Conservation (phyloP, 352 stramenopile genomes). For the Phytophthora hibernalis region DNA sequence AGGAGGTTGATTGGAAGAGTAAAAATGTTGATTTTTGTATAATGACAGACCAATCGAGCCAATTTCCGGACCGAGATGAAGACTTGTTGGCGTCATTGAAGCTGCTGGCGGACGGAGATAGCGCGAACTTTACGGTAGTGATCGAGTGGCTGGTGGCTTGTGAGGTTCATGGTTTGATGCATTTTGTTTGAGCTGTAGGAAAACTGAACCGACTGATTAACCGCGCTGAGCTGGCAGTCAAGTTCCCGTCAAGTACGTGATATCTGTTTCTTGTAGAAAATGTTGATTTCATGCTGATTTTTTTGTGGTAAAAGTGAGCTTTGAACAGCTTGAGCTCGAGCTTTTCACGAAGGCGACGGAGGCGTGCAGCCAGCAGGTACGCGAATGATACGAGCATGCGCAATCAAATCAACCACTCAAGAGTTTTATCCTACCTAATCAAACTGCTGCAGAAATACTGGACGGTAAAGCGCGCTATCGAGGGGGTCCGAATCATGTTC, state of each 20-base stretch:
- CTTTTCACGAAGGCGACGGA: constrained; percentile 73
- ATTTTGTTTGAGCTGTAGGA: constrained; percentile 49
- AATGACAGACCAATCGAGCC: constrained; percentile 73
- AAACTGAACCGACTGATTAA: constrained; percentile 85
- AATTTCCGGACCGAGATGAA: constrained; percentile 86
- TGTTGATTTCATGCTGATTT: neutral
- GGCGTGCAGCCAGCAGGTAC: constrained; percentile 66
- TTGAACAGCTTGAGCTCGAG: constrained; percentile 86
- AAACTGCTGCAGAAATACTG: constrained; percentile 61
- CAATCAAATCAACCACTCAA: neutral
- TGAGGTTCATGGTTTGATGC: neutral
- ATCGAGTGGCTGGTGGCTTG: neutral
- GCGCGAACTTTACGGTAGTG: constrained; percentile 74
- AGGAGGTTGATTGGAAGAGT: neutral
- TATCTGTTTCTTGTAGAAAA: neutral
- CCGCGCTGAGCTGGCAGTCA: constrained; percentile 81
- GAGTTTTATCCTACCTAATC: no score
- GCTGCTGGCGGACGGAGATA: constrained; percentile 77
- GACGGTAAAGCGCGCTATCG: constrained; percentile 72
- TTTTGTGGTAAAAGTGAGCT: constrained; percentile 60
- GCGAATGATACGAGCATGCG: neutral
- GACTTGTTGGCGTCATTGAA: constrained; percentile 75
- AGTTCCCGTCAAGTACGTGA: constrained; percentile 66
- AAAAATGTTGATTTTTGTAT: neutral
- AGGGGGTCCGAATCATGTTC: constrained; percentile 82